Evolutionary conservation across 352 stramenopile genomes (phyloP).

Genomic region (Phytophthora podocarpi): DNA sequence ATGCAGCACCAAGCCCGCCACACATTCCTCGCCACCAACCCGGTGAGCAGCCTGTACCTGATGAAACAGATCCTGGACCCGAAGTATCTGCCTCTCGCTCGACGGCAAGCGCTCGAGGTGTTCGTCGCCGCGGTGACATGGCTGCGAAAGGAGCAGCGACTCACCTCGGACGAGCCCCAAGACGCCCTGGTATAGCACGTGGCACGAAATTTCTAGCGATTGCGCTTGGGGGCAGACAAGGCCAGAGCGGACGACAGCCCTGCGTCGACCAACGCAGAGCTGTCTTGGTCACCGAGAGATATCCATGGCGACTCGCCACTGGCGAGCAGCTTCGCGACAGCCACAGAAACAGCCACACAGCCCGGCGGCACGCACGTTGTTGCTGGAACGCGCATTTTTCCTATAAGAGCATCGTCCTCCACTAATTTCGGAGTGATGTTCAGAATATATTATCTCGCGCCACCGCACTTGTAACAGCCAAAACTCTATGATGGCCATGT

Average conservation of each 20-base stretch:
- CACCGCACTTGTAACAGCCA: background rate
- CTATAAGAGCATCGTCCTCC: constrained; percentile 15
- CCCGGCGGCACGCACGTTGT: no score
- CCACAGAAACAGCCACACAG: no score
- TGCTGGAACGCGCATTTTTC: no score
- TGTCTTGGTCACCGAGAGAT: no score
- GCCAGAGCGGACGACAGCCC: constrained; percentile 20
- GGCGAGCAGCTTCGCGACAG: no score
- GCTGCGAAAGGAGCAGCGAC: constrained; percentile 27
- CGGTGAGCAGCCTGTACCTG: constrained; percentile 37
- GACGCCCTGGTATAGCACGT: background rate
- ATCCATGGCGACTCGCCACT: no score
- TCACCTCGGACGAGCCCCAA: background rate
- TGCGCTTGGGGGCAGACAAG: constrained; percentile 23
- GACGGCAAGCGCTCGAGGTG: constrained; percentile 26
- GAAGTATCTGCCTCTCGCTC: constrained; percentile 15
- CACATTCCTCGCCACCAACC: constrained; percentile 29
- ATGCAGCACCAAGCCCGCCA: constrained; percentile 28
- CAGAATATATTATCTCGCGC: constrained; percentile 24
- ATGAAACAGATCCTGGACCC: constrained; percentile 46
- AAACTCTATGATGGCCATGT: background rate
- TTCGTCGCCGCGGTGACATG: constrained; percentile 29
- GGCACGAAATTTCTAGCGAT: constrained; percentile 10
- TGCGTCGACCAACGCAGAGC: no score
- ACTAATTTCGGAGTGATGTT: constrained; percentile 5